Base-by-base conservation (phyloP, 805 yeast genomes). In the Metschnikowia orientalis region DNA sequence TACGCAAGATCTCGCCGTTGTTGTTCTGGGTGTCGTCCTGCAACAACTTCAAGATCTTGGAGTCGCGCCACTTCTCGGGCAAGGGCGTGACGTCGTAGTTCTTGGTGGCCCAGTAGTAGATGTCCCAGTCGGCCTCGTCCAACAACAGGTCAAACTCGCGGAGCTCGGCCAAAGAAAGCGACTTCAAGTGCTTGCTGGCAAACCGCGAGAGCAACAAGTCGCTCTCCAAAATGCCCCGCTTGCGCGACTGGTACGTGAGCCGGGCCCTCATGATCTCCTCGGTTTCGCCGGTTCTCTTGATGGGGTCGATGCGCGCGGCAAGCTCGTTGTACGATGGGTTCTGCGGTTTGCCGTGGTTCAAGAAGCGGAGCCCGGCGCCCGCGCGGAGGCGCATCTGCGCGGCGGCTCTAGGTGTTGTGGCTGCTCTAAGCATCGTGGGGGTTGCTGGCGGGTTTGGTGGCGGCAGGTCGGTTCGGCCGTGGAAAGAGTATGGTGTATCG, bases 121-220 rank as follows among this genome's bases (percentile, higher is more conserved):
- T 89, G 59, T 92, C 98, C 98, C 98, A 92, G 59, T 92, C 98
- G n/a, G 90, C 76, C 59, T 90, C 95, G 57, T 92, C 95, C 53
- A 92, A 69, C 37, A 92, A 61, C 37, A 69, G 55, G 53, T 90
- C 97, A 57, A 86, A 92, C 57, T 92, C 97, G 28, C 77, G 81
- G 34, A 92, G 65, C 59, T 87, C 82, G 34, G 69, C 80, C 40
- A 63, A 58, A 8, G 71, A 66, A 67, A 92, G 72, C 0, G 54
- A 52, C 23, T 69, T 59, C 42, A 92, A 64, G 52, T 84, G 75
- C 51, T 73, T 74, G 51, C 87, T 78, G 17, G 97, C 95, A 59
- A 89, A 92, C 38, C 88, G 72, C 12, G 92, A 79, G 38, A 92
- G 69, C 26, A 92, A 63, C 48, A 92, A 64, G 55, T 92, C 98